Percentiles rank a stretch among this genome's conserved stretches.
Conservation (phyloP, 2,329 filamentous ascomycete genomes). For the Piedraia hortae region DNA sequence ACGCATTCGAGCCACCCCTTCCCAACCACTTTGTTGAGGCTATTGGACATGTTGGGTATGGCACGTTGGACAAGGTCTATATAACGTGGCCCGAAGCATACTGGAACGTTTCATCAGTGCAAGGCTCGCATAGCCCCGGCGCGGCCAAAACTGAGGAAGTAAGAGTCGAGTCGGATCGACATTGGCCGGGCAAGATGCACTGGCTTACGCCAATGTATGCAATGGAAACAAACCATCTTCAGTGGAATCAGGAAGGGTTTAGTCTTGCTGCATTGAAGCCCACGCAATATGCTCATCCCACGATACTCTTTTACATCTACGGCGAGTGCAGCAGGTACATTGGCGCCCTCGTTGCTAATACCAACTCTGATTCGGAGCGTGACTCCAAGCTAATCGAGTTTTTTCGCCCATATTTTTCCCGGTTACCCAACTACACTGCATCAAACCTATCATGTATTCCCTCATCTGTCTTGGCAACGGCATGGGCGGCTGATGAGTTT, state of each 20-base stretch:
- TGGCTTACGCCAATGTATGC: constrained; percentile 49
- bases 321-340: constrained; percentile 32
- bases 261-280: constrained; percentile 48
- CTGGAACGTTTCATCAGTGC: constrained; percentile 27
- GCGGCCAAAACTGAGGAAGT: no score
- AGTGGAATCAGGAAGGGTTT: constrained; percentile 36
- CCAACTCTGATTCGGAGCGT: constrained; percentile 19
- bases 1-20: constrained; percentile 31
- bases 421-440: constrained; percentile 37
- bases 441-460: constrained; percentile 31
- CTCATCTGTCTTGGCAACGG: constrained; percentile 35
- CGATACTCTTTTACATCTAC: constrained; percentile 59
- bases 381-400: constrained; percentile 31
- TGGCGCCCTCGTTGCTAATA: constrained; percentile 13
- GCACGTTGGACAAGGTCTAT: constrained; percentile 41
- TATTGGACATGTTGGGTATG: constrained; percentile 38
- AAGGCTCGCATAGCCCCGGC: constrained; percentile 12
- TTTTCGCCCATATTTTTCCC: constrained; percentile 53
- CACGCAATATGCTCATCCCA: constrained; percentile 35
- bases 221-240: constrained; percentile 27
- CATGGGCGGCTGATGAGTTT: constrained; percentile 52
- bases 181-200: constrained; percentile 37
- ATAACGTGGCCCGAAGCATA: constrained; percentile 44
- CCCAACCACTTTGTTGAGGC: constrained; percentile 29
- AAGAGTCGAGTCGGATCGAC: no score